These are phyloP conservation scores for Fulvia fulva DNA, from an alignment of 2,329 filamentous ascomycete genomes.

Conservation along the genomic window DNA sequence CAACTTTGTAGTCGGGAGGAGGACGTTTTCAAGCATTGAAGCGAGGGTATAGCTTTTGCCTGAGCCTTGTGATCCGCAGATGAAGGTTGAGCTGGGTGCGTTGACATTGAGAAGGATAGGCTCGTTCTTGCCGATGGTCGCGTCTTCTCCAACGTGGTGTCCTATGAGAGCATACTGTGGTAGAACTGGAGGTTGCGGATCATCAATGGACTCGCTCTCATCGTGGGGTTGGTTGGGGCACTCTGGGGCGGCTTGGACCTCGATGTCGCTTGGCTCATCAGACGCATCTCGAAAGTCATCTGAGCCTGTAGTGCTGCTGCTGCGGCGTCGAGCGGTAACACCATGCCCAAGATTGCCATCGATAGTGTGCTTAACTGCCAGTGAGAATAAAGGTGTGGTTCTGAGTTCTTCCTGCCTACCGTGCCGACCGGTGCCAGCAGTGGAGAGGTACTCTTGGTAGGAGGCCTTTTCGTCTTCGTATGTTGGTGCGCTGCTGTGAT, in stretches of 20 bases:
- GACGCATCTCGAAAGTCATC: not conserved
- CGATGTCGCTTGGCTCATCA: not conserved
- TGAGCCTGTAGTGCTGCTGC: not conserved
- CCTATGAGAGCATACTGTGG: slow-evolving; percentile 29
- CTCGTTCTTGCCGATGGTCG: slow-evolving; percentile 13
- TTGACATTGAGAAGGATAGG: slow-evolving; percentile 51
- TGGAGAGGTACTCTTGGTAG: slow-evolving; percentile 4
- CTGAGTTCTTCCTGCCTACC: slow-evolving; percentile 1
- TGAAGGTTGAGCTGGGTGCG: slow-evolving; percentile 56
- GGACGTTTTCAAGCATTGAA: slow-evolving; percentile 57
- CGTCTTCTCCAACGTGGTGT: slow-evolving; percentile 17
- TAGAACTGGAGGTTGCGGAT: slow-evolving; percentile 6
- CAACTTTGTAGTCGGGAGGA: slow-evolving; percentile 42
- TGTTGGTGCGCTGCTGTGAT: not conserved
- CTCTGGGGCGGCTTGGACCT: not conserved
- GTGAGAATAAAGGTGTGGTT: slow-evolving; percentile 25
- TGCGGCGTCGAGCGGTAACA: not conserved
- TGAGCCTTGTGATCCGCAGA: slow-evolving; percentile 57
- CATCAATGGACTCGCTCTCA: not conserved
- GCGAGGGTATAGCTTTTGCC: slow-evolving; percentile 60
- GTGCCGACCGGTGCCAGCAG: not conserved
- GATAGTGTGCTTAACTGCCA: slow-evolving; percentile 21
- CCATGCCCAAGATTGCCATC: not conserved
- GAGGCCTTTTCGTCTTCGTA: slow-evolving; percentile 5
- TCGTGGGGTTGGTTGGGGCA: not conserved